These are phyloP conservation scores for Ceratobasidium sp. DNA, from an alignment of 1,284 basidiomycete genomes.

Conservation along the genomic window DNA sequence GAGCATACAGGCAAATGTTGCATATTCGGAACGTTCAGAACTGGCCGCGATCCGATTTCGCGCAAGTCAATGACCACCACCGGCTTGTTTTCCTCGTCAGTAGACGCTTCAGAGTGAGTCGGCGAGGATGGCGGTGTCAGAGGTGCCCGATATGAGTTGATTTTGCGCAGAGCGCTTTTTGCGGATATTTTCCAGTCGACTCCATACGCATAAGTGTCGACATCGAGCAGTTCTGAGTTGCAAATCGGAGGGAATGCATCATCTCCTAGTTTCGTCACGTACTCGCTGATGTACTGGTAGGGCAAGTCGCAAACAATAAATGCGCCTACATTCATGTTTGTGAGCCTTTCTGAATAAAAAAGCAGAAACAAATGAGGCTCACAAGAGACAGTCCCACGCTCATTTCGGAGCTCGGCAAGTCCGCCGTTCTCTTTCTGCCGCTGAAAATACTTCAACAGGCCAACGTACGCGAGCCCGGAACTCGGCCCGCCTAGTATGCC, in stretches of 20 bases:
- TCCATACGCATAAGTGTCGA: constrained; percentile 30
- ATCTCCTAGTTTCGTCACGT: constrained; percentile 23
- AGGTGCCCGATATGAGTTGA: background rate
- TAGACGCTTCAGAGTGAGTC: background rate
- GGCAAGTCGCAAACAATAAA: constrained; percentile 40
- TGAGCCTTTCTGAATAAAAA: background rate
- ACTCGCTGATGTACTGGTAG: constrained; percentile 34
- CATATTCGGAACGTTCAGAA: background rate
- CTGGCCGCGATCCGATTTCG: background rate
- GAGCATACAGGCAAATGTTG: background rate
- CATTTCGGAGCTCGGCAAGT: constrained; percentile 8
- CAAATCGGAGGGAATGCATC: constrained; percentile 27
- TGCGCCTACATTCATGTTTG: background rate
- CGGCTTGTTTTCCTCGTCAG: background rate
- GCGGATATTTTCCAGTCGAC: constrained; percentile 34
- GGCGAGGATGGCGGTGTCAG: constrained; percentile 27
- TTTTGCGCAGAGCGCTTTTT: background rate
- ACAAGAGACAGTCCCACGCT: constrained; percentile 26
- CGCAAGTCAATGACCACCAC: constrained; percentile 28
- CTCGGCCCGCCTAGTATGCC: constrained; percentile 31
- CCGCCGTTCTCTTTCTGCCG: constrained; percentile 14
- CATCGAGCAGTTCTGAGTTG: constrained; percentile 24
- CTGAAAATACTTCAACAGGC: constrained; percentile 24
- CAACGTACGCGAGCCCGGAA: constrained; percentile 24
- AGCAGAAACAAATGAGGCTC: background rate